phyloP scores from a whole-genome alignment of 495 filamentous ascomycete genomes.

The Cairneyella variabilis region DNA sequence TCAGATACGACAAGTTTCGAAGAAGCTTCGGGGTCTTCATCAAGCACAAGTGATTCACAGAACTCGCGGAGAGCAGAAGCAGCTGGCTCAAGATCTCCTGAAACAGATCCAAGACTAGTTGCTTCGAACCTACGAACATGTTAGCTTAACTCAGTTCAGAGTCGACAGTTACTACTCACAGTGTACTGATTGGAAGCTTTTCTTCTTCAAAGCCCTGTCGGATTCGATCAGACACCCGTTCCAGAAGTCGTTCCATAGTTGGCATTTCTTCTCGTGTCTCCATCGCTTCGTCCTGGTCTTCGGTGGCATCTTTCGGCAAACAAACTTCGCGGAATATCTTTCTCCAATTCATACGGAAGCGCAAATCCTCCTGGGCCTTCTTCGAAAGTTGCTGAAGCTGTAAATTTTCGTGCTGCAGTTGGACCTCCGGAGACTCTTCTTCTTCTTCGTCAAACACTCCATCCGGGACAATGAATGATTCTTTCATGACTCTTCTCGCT shows the following conservation, averaged over 20 bases:
- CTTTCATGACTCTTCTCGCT: not conserved
- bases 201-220: constrained; percentile 7
- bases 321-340: constrained; percentile 8
- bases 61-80: constrained; percentile 7
- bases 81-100: constrained; percentile 22
- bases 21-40: constrained; percentile 2
- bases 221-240: constrained; percentile 1
- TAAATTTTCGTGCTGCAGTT: not conserved
- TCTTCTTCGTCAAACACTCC: not conserved
- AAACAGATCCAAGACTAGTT: not conserved
- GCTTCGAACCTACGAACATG: constrained; percentile 11
- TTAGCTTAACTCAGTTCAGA: not conserved
- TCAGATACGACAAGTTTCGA: constrained; percentile 12
- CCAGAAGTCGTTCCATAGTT: too few relatives aligned
- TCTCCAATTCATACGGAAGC: constrained; percentile 11
- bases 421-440: not conserved
- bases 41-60: constrained; percentile 9
- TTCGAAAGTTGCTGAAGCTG: not conserved
- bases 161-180: not conserved
- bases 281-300: too few relatives aligned
- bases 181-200: constrained; percentile 5
- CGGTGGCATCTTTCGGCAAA: not conserved
- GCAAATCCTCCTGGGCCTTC: not conserved
- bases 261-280: not conserved
- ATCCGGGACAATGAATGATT: constrained; percentile 20